Conservation (phyloP, 2,329 filamentous ascomycete genomes). For the Xylaria sp. region DNA sequence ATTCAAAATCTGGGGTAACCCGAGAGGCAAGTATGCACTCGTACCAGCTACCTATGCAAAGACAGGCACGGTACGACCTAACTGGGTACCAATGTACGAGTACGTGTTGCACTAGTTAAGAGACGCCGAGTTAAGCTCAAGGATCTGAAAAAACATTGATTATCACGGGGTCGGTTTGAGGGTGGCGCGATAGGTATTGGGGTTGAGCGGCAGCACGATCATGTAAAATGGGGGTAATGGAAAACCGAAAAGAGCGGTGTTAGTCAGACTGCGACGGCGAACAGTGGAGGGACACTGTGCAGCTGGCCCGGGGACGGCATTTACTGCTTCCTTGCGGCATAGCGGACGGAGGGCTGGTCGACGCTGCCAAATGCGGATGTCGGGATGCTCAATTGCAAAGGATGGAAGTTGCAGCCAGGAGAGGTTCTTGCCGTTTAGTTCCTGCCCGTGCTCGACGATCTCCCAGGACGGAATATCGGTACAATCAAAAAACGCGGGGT, state of each 20-base stretch:
- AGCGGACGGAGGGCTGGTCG: no score
- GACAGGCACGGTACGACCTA: neutral
- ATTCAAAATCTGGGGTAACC: neutral
- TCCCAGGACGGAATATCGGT: neutral
- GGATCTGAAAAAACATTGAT: constrained; percentile 17
- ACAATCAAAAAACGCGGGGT: neutral
- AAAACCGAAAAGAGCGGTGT: constrained; percentile 22
- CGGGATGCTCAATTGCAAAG: neutral
- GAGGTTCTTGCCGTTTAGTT: neutral
- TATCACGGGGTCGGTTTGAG: constrained; percentile 26
- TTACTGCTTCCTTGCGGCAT: neutral
- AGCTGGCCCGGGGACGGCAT: neutral
- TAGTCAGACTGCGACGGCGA: constrained; percentile 22
- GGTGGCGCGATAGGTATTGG: constrained; percentile 16
- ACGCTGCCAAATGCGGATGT: no score
- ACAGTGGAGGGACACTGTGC: constrained; percentile 9
- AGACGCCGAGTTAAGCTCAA: constrained; percentile 7
- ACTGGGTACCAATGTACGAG: neutral
- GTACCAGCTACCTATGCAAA: neutral
- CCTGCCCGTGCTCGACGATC: neutral
- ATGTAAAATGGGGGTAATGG: constrained; percentile 33
- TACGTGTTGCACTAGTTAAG: neutral
- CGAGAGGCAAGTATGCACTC: neutral
- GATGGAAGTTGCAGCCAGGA: neutral
- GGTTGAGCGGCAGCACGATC: constrained; percentile 27